Evolutionary conservation across 2,329 filamentous ascomycete species (phyloP).

Genomic region (Neofusicoccum sp.): DNA sequence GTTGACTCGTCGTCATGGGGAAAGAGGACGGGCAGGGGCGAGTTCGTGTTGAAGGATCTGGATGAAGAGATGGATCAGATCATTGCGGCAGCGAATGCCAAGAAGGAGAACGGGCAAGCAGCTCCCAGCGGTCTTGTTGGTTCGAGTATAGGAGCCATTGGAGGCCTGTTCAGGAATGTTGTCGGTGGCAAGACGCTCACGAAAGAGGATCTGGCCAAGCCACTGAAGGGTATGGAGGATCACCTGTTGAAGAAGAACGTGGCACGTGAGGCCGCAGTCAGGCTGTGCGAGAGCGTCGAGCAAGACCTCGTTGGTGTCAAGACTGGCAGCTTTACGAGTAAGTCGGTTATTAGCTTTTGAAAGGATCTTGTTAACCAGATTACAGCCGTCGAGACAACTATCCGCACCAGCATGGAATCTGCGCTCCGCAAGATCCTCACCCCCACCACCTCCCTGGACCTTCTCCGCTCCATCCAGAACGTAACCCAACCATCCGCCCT

Average conservation of each 20-base stretch:
- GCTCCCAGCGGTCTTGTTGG: slow-evolving; percentile 63
- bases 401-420: slow-evolving; percentile 84
- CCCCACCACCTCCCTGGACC: slow-evolving; percentile 88
- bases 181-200: slow-evolving; percentile 92
- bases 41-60: slow-evolving; percentile 90
- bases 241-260: slow-evolving; percentile 95
- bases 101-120: slow-evolving; percentile 28
- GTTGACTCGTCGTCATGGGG: slow-evolving; percentile 83
- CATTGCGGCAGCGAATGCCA: slow-evolving; percentile 73
- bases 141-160: slow-evolving; percentile 76
- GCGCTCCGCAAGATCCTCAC: slow-evolving; percentile 94
- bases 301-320: slow-evolving; percentile 86
- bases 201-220: slow-evolving; percentile 83
- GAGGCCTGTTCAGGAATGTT: slow-evolving; percentile 88
- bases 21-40: slow-evolving; percentile 76
- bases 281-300: slow-evolving; percentile 87
- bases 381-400: slow-evolving; percentile 70
- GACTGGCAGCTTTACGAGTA: slow-evolving; percentile 84
- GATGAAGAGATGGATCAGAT: slow-evolving; percentile 93
- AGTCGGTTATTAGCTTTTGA: slow-evolving; percentile 17
- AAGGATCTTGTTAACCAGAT: neutral
- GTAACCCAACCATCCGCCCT: slow-evolving; percentile 61
- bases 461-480: slow-evolving; percentile 87
- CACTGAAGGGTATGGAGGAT: slow-evolving; percentile 93
- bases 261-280: slow-evolving; percentile 86